These are phyloP conservation scores for Oxyria digyna DNA, from an alignment of 148 eudicot species.

Conservation along the genomic window DNA sequence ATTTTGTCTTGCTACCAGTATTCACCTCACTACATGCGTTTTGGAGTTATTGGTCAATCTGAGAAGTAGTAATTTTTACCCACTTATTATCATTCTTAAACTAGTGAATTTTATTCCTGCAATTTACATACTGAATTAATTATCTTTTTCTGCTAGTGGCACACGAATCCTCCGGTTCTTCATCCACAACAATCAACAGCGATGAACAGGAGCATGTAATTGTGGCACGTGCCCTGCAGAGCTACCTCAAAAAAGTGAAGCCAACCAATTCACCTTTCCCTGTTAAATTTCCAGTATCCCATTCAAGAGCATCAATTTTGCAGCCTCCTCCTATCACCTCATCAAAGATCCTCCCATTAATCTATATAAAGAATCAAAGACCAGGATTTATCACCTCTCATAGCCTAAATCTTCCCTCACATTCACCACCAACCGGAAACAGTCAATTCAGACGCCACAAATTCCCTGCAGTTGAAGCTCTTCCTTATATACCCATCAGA, in stretches of 20 bases:
- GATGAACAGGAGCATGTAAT: slow-evolving; percentile 67
- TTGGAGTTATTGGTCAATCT: not conserved
- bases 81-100: not conserved
- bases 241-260: slow-evolving; percentile 34
- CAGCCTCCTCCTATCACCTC: slow-evolving; percentile 26
- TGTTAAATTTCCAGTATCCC: slow-evolving; percentile 38
- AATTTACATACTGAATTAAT: not conserved
- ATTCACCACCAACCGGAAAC: slow-evolving; percentile 14
- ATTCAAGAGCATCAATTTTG: slow-evolving; percentile 26
- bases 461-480: slow-evolving; percentile 44
- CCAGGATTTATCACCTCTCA: slow-evolving; percentile 17
- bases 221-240: slow-evolving; percentile 55
- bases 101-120: not conserved
- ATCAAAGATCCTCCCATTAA: slow-evolving; percentile 61
- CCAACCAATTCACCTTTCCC: slow-evolving; percentile 36
- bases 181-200: slow-evolving; percentile 17
- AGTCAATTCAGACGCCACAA: slow-evolving; percentile 19
- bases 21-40: not conserved
- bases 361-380: slow-evolving; percentile 29
- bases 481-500: slow-evolving; percentile 44
- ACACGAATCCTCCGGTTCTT: slow-evolving; percentile 32
- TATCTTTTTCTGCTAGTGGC: slow-evolving; percentile 28
- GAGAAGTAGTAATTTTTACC: not conserved
- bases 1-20: not conserved
- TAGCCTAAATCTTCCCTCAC: not conserved